Evolutionary conservation across 495 filamentous ascomycete genomes (phyloP).

Genomic region (Corynascus novoguineensis): DNA sequence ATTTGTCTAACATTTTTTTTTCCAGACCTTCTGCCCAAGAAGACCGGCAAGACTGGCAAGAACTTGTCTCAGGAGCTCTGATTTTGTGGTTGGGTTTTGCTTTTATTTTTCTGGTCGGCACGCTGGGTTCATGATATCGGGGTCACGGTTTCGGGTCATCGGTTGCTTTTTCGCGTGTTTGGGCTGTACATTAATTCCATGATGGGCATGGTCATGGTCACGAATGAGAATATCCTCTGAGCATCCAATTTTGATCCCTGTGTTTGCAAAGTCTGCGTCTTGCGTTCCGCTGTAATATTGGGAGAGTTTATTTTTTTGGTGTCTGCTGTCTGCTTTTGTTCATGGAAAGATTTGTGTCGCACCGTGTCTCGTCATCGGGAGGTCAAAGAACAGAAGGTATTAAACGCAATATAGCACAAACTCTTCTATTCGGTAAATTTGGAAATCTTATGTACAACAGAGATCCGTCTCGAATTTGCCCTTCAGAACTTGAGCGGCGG

Average conservation of each 20-base stretch:
- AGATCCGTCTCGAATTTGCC: background rate
- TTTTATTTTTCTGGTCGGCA: constrained; percentile 60
- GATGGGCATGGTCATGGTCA: constrained; percentile 59
- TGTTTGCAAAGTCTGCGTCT: background rate
- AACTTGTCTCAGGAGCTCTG: constrained; percentile 86
- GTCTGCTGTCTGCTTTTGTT: no score
- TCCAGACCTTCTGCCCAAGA: constrained; percentile 93
- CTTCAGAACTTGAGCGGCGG: constrained; percentile 42
- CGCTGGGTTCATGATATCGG: constrained; percentile 73
- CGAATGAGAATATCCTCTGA: constrained; percentile 49
- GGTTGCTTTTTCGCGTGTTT: constrained; percentile 65
- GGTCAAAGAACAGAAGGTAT: no score
- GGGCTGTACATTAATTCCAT: constrained; percentile 89
- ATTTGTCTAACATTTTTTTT: constrained; percentile 41
- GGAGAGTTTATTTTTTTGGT: background rate
- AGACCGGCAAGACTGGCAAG: constrained; percentile 91
- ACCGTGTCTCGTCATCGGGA: no score
- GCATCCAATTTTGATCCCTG: constrained; percentile 10
- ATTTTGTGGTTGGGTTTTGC: constrained; percentile 51
- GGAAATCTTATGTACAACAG: constrained; percentile 19
- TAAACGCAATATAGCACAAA: no score
- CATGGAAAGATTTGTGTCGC: no score
- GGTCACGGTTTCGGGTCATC: constrained; percentile 78
- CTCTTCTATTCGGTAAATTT: background rate
- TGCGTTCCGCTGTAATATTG: background rate